Evolutionary conservation across 495 filamentous ascomycete genomes (phyloP).

Genomic region (Neurospora sublineolata): DNA sequence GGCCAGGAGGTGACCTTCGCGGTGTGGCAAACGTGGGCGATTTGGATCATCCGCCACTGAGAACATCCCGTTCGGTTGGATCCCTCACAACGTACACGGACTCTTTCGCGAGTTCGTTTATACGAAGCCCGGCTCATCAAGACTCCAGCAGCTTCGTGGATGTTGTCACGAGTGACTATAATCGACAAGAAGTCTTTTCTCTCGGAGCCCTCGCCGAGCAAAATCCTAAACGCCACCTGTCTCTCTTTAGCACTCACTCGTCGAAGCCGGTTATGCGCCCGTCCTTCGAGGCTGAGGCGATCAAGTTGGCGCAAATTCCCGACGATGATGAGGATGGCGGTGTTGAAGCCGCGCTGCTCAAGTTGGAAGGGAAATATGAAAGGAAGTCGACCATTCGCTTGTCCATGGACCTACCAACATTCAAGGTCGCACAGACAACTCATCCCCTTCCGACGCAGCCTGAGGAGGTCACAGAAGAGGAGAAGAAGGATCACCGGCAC

Average conservation of each 20-base stretch:
- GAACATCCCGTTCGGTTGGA: constrained; percentile 57
- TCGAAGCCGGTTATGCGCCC: constrained; percentile 67
- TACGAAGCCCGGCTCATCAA: constrained; percentile 23
- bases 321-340: constrained; percentile 88
- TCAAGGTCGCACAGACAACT: constrained; percentile 1
- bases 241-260: constrained; percentile 62
- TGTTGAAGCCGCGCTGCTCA: constrained; percentile 80
- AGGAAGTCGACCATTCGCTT: constrained; percentile 31
- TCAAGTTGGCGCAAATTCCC: constrained; percentile 77
- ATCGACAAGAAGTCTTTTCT: constrained; percentile 37
- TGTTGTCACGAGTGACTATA: constrained; percentile 29
- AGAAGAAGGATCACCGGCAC: constrained; percentile 37
- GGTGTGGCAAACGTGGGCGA: constrained; percentile 66
- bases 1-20: constrained; percentile 81
- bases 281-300: constrained; percentile 83
- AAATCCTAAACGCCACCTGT: constrained; percentile 34
- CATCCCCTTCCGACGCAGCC: constrained; percentile 4
- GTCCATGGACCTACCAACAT: constrained; percentile 23
- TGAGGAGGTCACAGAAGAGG: constrained; percentile 21
- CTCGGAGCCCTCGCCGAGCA: constrained; percentile 46
- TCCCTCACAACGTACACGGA: constrained; percentile 60
- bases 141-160: constrained; percentile 34
- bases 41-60: constrained; percentile 38
- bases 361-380: constrained; percentile 81
- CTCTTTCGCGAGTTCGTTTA: constrained; percentile 53